Base-by-base conservation (phyloP, 768 basidiomycete genomes). In the Boletus bicolor region DNA sequence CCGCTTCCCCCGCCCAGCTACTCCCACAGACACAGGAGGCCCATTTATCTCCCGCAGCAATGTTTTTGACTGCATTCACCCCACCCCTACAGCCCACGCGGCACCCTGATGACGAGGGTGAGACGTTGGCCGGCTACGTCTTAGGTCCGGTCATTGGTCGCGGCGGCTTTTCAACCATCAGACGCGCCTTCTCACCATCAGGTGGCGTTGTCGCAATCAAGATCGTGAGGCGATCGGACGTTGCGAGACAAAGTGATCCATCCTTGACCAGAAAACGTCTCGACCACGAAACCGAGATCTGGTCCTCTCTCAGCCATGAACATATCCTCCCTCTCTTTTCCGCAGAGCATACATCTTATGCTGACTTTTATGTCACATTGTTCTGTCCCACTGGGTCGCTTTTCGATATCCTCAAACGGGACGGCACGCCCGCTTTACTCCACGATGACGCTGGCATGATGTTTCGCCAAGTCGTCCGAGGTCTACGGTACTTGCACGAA, bases 271-370 rank as follows among this genome's bases (percentile, higher is more conserved):
- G 76, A 57, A 82, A 79, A 56, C 82, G 80, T 44, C 77, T 93
- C 42, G 79, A 84, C 54, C 84, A 82, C 47, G 92, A 95, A 75
- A 82, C 84, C 12, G 66, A 75, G 12, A 74, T 91, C 14, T 94
- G 92, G 92, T 74, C 82, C 1, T 78, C 83, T 1, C 82, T 93
- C 62, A 83, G 80, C 49, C 93, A 95, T 68, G 90, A 93, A 66
- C 86, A 94, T 64, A 82, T 94, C 58, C 81, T 97, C 15, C 93
- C 93, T 11, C 82, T 96, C 43, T 91, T 94, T 68, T 77, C 82
- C 42, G 73, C 75, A 17, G 73, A 80, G 50, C 81, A 85, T 62
- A 81, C 83, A 0, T 58, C 78, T 42, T 81, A 82, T 55, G 84
- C 87, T 49, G 85, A 87, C 64, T 93, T 83, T 66, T 89, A 92